A percentile compares a stretch with the other conserved stretches of the same genome.
phyloP scores from a whole-genome alignment of 306 rosid genomes.

The Astragalus glycyphyllos region DNA sequence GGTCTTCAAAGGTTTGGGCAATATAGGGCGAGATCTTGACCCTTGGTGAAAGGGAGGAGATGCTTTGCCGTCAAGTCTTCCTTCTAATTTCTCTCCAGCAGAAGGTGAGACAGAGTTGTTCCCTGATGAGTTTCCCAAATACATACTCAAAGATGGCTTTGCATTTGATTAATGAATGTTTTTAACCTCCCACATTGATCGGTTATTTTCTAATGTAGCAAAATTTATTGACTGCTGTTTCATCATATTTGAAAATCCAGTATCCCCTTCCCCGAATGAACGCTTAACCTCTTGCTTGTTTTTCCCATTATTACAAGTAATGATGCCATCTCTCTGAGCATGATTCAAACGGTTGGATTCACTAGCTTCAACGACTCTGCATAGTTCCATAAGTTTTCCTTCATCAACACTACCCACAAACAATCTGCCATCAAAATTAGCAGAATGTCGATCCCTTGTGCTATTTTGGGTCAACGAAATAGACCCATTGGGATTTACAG shows the following conservation, averaged over 20 bases:
- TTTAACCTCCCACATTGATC: constrained; percentile 60
- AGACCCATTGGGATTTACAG: constrained; percentile 56
- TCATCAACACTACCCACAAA: constrained; percentile 58
- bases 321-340: constrained; percentile 53
- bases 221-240: constrained; percentile 63
- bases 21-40: constrained; percentile 71
- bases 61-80: constrained; percentile 63
- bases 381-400: constrained; percentile 84
- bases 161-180: constrained; percentile 53
- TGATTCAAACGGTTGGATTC: constrained; percentile 60
- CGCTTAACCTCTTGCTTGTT: constrained; percentile 51
- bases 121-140: constrained; percentile 68
- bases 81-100: constrained; percentile 59
- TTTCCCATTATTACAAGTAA: constrained; percentile 47
- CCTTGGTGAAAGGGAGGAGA: constrained; percentile 67
- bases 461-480: constrained; percentile 51
- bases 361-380: constrained; percentile 83
- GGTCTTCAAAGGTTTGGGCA: constrained; percentile 71
- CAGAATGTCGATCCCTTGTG: constrained; percentile 55
- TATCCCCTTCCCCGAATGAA: constrained; percentile 53
- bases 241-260: constrained; percentile 58
- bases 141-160: constrained; percentile 77
- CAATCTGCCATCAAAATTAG: constrained; percentile 54
- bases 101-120: constrained; percentile 62
- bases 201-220: constrained; percentile 58